These are phyloP conservation scores for Fraxinus ornus DNA, from an alignment of 305 asterid species.

Conservation along the genomic window DNA sequence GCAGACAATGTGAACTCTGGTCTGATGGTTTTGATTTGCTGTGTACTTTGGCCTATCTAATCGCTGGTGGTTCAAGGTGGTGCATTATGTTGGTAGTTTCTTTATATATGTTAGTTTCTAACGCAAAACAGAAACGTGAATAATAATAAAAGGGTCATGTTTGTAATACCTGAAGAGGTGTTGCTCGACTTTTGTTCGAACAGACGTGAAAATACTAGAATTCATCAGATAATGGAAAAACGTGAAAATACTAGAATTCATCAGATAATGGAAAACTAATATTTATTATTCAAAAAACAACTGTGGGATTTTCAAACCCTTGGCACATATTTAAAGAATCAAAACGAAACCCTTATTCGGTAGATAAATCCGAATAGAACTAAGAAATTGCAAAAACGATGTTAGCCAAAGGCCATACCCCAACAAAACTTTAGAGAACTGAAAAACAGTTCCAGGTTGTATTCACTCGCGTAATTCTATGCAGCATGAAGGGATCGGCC, in stretches of 20 bases:
- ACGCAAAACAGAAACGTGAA: neutral
- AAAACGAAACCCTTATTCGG: neutral
- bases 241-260: neutral
- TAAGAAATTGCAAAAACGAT: neutral
- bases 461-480: conserved; percentile 29
- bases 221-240: neutral
- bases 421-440: neutral
- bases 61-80: neutral
- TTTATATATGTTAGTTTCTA: neutral
- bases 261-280: neutral
- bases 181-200: neutral
- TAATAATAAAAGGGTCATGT: neutral
- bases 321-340: neutral
- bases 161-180: neutral
- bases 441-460: neutral
- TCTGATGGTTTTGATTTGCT: conserved; percentile 70
- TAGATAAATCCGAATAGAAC: neutral
- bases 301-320: neutral
- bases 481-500: conserved; percentile 53
- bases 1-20: conserved; percentile 64
- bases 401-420: neutral
- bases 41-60: conserved; percentile 53
- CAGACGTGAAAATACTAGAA: neutral
- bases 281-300: neutral
- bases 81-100: neutral